Conservation (phyloP, 805 yeast species). For the Metschnikowia reukaufii region DNA sequence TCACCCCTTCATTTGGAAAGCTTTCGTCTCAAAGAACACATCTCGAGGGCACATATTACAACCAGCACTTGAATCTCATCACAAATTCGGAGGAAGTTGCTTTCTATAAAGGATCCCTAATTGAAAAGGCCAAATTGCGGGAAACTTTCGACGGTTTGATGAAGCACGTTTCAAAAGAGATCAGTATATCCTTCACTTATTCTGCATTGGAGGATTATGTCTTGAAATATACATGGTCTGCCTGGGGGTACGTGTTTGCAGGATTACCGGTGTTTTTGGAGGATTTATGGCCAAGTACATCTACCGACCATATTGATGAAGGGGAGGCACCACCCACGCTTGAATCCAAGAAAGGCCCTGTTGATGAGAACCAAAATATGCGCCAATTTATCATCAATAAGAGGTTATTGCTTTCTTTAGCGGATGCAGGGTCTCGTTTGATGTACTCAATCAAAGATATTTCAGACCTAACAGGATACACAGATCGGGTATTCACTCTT, state of each 20-base stretch:
- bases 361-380: constrained; percentile 62
- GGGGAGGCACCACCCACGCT: constrained; percentile 15
- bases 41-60: constrained; percentile 86
- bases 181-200: constrained; percentile 62
- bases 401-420: constrained; percentile 83
- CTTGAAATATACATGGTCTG: constrained; percentile 91
- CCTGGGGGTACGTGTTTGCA: constrained; percentile 88
- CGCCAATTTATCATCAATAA: constrained; percentile 88
- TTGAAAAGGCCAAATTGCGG: constrained; percentile 68
- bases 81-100: constrained; percentile 93
- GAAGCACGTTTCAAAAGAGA: constrained; percentile 53
- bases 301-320: constrained; percentile 22
- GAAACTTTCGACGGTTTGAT: constrained; percentile 57
- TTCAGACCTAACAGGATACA: constrained; percentile 86
- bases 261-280: constrained; percentile 83
- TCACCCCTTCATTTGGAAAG: constrained; percentile 84
- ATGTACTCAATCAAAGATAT: constrained; percentile 94
- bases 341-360: constrained; percentile 16
- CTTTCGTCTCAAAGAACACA: constrained; percentile 70
- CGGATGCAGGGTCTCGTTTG: constrained; percentile 92
- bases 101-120: constrained; percentile 82
- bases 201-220: constrained; percentile 81
- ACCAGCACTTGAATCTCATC: constrained; percentile 79
- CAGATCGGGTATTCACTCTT: constrained; percentile 78
- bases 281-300: constrained; percentile 36